phyloP scores from a whole-genome alignment of 2,329 filamentous ascomycete genomes.

The Stagonosporopsis rhizophila region DNA sequence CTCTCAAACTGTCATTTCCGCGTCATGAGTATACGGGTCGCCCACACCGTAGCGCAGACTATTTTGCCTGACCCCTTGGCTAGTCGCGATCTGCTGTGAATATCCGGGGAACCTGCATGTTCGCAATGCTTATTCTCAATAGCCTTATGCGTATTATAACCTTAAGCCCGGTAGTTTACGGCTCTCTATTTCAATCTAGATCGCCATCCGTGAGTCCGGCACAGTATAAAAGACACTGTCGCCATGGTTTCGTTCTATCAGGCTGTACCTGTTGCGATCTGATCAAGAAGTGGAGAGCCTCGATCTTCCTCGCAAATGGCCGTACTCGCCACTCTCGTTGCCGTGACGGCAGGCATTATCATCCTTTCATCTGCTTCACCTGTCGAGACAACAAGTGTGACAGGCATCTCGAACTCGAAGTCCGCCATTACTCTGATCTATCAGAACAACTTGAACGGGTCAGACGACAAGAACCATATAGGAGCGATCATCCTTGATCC shows the following conservation, averaged over 20 bases:
- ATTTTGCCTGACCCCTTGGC: conserved; percentile 36
- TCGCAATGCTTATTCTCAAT: conserved; percentile 38
- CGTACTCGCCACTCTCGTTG: conserved; percentile 31
- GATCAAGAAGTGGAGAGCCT: neutral
- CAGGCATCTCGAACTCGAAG: conserved; percentile 35
- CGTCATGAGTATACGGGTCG: neutral
- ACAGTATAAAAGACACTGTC: conserved; percentile 24
- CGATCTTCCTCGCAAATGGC: conserved; percentile 22
- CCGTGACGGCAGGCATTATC: conserved; percentile 27
- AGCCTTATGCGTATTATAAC: conserved; percentile 26
- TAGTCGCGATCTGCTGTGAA: conserved; percentile 35
- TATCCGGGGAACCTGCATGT: conserved; percentile 30
- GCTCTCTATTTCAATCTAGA: conserved; percentile 19
- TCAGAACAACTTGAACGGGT: conserved; percentile 63
- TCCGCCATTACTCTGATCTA: conserved; percentile 60
- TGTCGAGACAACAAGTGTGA: conserved; percentile 23
- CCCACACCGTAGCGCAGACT: conserved; percentile 8
- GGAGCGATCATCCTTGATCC: conserved; percentile 60
- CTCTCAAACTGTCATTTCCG: neutral
- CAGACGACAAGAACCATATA: conserved; percentile 61
- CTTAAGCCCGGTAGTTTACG: conserved; percentile 27
- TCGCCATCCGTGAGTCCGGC: conserved; percentile 39
- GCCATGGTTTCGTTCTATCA: conserved; percentile 7
- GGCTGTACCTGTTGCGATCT: conserved; percentile 6
- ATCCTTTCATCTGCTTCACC: conserved; percentile 29